Percentiles rank a stretch among this genome's conserved stretches.
These are phyloP conservation scores for Aspergillus tubingensis DNA, from an alignment of 2,329 filamentous ascomycete genomes.

Conservation along the genomic window DNA sequence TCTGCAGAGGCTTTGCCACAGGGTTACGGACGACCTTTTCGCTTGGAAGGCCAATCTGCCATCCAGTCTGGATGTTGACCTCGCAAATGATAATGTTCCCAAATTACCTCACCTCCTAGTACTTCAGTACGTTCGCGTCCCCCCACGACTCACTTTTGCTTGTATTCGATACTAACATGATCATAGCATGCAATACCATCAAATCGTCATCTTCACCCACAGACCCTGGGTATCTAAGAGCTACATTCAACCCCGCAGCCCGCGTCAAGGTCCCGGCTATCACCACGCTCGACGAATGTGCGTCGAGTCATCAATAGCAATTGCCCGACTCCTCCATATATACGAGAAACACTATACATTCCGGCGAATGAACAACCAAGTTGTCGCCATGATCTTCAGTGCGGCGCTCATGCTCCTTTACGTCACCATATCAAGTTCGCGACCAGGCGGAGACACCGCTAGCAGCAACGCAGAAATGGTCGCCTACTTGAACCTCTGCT, in stretches of 20 bases:
- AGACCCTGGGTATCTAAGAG: conserved; percentile 39
- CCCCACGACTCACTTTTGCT: neutral
- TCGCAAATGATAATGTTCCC: conserved; percentile 35
- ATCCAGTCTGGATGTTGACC: conserved; percentile 38
- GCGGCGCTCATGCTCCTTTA: conserved; percentile 44
- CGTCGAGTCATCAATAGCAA: conserved; percentile 42
- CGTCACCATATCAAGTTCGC: conserved; percentile 35
- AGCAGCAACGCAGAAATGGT: conserved; percentile 34
- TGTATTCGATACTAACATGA: neutral
- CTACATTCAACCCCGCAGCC: conserved; percentile 33
- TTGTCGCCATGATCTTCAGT: conserved; percentile 45
- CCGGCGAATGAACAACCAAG: conserved; percentile 45
- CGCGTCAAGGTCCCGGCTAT: conserved; percentile 44
- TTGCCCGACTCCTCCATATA: conserved; percentile 41
- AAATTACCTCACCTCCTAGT: conserved; percentile 45
- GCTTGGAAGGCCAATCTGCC: conserved; percentile 46
- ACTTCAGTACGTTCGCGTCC: conserved; percentile 35
- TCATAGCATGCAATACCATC: conserved; percentile 37
- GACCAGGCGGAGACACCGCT: conserved; percentile 23
- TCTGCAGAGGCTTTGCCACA: conserved; percentile 38
- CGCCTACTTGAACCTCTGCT: conserved; percentile 41
- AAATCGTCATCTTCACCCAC: conserved; percentile 38
- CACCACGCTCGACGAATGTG: conserved; percentile 46
- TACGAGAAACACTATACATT: conserved; percentile 46
- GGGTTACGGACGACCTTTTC: conserved; percentile 41